Conservation (phyloP, 768 basidiomycete species). For the Lactarius tabidus region DNA sequence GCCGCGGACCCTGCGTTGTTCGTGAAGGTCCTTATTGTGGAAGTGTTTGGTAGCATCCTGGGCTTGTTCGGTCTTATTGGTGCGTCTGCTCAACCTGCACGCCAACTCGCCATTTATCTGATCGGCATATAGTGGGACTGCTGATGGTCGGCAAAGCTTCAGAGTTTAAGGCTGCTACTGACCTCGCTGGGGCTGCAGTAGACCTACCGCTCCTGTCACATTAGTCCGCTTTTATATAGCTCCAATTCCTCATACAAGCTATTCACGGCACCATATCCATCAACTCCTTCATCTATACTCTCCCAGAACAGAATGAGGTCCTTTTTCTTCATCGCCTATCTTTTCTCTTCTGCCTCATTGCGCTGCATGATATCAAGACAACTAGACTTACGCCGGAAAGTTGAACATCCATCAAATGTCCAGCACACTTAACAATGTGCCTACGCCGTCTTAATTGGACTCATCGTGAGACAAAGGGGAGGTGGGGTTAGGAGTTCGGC, state of each 20-base stretch:
- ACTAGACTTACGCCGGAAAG: too few relatives aligned
- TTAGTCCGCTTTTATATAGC: background rate
- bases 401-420: too few relatives aligned
- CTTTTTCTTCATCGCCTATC: background rate
- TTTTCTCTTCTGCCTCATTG: background rate
- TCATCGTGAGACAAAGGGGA: too few relatives aligned
- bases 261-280: constrained; percentile 72
- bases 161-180: constrained; percentile 47
- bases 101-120: constrained; percentile 1
- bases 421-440: too few relatives aligned
- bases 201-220: constrained; percentile 10
- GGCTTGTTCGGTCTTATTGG: constrained; percentile 93
- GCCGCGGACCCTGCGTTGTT: constrained; percentile 93
- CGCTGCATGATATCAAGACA: too few relatives aligned
- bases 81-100: constrained; percentile 38
- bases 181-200: constrained; percentile 3
- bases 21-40: constrained; percentile 95
- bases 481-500: too few relatives aligned
- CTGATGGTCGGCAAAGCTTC: constrained; percentile 68
- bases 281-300: constrained; percentile 79
- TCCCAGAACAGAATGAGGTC: background rate
- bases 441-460: too few relatives aligned
- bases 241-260: background rate
- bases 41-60: constrained; percentile 89
- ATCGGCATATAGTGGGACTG: constrained; percentile 56